A percentile compares a stretch with the other conserved stretches of the same genome.
Conservation (phyloP, 495 filamentous ascomycete genomes). For the Aspergillus campestris region DNA sequence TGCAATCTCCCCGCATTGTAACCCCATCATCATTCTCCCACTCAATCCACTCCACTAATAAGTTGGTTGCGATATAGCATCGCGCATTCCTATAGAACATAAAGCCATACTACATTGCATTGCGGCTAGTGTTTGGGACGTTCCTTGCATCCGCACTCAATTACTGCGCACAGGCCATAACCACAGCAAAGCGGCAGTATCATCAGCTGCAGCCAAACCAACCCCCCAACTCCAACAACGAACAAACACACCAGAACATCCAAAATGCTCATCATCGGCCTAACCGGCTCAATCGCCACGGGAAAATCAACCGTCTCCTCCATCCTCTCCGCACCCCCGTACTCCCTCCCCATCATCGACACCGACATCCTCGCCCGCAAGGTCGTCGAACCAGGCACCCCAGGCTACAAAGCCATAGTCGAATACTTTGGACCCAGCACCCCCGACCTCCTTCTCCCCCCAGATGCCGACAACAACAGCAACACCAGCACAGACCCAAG, state of each 20-base stretch:
- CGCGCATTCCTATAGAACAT: too few relatives aligned
- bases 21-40: too few relatives aligned
- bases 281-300: constrained; percentile 95
- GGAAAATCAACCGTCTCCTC: constrained; percentile 94
- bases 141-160: too few relatives aligned
- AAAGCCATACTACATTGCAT: too few relatives aligned
- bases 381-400: constrained; percentile 84
- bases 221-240: background rate
- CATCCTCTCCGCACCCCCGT: constrained; percentile 68
- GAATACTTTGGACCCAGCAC: constrained; percentile 69
- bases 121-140: too few relatives aligned
- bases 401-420: constrained; percentile 72
- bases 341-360: constrained; percentile 89
- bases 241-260: background rate
- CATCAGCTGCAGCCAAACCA: background rate
- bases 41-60: too few relatives aligned
- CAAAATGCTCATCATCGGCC: constrained; percentile 85
- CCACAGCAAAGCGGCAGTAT: background rate
- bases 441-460: constrained; percentile 68
- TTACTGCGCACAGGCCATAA: too few relatives aligned
- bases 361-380: constrained; percentile 84
- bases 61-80: too few relatives aligned
- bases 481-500: constrained; percentile 37
- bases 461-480: constrained; percentile 19
- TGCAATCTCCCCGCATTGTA: too few relatives aligned